Evolutionary conservation across 2,329 filamentous ascomycete species (phyloP), one percentile per base, ranked within the genome.

Genomic region (Calonectria fujianensis): DNA sequence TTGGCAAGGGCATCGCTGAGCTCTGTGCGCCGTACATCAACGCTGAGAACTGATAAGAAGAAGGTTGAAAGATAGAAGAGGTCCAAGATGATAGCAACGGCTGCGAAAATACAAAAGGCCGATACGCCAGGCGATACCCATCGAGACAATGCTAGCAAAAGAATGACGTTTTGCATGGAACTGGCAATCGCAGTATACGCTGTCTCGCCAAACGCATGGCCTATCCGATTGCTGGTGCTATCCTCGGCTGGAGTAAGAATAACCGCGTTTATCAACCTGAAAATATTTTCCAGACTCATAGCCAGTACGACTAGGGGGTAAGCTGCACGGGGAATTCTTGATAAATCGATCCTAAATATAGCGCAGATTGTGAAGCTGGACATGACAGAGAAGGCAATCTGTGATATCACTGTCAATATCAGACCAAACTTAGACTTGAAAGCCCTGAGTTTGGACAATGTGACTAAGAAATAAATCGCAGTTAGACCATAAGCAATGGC

Each of bases 321-420:
- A 45, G 92, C 92, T 68, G 93, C 93, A 74, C 92, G 89, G 3
- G 94, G 94, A 65, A 96, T 93, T 77, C 91, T 92, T 13, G 93
- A 94, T 20, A 96, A 86, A 80, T 96, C 93, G 80, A 96, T 91
- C 75, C 93, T 93, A 76, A 95, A 89, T 59, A 95, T 89, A 41
- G 94, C 94, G 81, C 94, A 96, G 48, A 96, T 88, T 0, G 94
- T 95, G 80, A 96, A 95, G 83, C 94, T 96, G 5, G 94, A 94
- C 84, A 95, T 89, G 79, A 96, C 92, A 20, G 94, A 94, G 41
- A 94, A 90, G 4, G 90, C 86, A 77, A 94, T 93, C 85, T 96
- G 94, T 0, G 89, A 90, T 74, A 93, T 86, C 57, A 95, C 92
- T 0, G 94, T 94, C 35, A 94, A 84, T 63, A 95, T 92, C 67